These are phyloP conservation scores for Penicillium brevicompactum DNA, from an alignment of 2,329 filamentous ascomycete species.

Conservation along the genomic window DNA sequence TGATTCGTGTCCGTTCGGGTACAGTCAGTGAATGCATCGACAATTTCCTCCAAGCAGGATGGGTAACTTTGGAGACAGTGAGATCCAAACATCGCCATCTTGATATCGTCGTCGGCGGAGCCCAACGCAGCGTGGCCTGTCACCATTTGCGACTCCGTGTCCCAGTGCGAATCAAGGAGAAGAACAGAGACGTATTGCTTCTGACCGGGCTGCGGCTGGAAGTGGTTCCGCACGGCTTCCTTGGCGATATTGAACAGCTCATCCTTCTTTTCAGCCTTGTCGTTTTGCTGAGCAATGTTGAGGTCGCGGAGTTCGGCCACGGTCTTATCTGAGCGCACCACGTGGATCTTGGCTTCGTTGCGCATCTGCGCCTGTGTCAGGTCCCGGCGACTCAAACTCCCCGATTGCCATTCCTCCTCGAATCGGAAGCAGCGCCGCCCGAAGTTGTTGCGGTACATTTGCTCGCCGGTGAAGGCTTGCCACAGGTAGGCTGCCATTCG, in stretches of 20 bases:
- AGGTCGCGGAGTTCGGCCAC: constrained; percentile 80
- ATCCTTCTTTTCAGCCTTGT: constrained; percentile 67
- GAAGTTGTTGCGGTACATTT: constrained; percentile 89
- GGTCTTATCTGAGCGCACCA: constrained; percentile 81
- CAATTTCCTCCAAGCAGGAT: constrained; percentile 83
- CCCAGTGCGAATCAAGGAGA: constrained; percentile 88
- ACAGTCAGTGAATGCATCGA: constrained; percentile 85
- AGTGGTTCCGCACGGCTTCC: constrained; percentile 76
- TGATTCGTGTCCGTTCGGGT: constrained; percentile 80
- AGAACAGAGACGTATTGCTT: constrained; percentile 86
- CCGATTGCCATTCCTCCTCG: constrained; percentile 92
- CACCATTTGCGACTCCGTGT: constrained; percentile 68
- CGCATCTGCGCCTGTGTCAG: constrained; percentile 71
- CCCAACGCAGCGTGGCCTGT: constrained; percentile 84
- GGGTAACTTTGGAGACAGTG: constrained; percentile 92
- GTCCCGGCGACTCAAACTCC: constrained; percentile 77
- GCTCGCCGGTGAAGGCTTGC: constrained; percentile 96
- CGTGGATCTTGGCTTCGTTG: constrained; percentile 86
- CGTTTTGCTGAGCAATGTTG: constrained; percentile 76
- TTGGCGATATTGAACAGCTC: constrained; percentile 76
- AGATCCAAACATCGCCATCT: constrained; percentile 88
- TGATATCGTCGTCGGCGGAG: constrained; percentile 69
- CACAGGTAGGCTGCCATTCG: constrained; percentile 94
- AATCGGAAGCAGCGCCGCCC: constrained; percentile 85
- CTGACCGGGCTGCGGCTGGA: constrained; percentile 73